These are phyloP conservation scores for Hyaloscypha bicolor DNA, from an alignment of 495 filamentous ascomycete genomes.

Conservation along the genomic window DNA sequence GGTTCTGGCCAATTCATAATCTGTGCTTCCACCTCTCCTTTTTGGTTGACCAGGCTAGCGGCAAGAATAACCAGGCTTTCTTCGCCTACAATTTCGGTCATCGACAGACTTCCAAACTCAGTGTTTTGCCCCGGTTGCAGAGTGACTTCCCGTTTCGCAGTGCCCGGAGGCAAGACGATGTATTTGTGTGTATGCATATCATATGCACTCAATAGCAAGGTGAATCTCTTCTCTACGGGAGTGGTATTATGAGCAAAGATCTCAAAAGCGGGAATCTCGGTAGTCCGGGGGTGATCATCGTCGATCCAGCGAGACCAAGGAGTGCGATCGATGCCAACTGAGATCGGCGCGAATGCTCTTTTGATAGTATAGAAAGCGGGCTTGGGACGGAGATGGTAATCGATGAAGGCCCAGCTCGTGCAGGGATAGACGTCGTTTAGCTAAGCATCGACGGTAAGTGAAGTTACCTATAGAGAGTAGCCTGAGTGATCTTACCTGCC, in stretches of 20 bases:
- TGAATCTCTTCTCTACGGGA: neutral
- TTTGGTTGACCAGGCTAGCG: constrained; percentile 37
- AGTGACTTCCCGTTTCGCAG: too few relatives aligned
- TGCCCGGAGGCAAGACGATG: neutral
- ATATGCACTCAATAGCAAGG: constrained; percentile 41
- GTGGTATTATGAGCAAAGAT: neutral
- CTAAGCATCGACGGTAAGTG: neutral
- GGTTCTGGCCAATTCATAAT: constrained; percentile 6
- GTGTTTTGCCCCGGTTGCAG: too few relatives aligned
- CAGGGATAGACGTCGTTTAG: neutral
- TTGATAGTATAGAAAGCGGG: neutral
- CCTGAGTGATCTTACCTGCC: neutral
- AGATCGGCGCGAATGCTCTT: neutral
- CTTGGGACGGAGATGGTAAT: neutral
- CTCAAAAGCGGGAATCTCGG: neutral
- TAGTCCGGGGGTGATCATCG: neutral
- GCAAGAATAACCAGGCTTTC: neutral
- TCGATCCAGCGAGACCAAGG: neutral
- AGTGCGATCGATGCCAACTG: neutral
- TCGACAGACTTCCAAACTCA: neutral
- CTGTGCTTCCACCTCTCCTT: constrained; percentile 60
- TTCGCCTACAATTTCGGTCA: constrained; percentile 16
- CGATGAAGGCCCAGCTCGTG: constrained; percentile 1
- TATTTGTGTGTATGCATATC: neutral
- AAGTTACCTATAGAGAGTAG: too few relatives aligned